Evolutionary conservation across 495 filamentous ascomycete species (phyloP), one percentile per base, ranked within the genome.

Genomic region (Penicillium atrosanguineum): DNA sequence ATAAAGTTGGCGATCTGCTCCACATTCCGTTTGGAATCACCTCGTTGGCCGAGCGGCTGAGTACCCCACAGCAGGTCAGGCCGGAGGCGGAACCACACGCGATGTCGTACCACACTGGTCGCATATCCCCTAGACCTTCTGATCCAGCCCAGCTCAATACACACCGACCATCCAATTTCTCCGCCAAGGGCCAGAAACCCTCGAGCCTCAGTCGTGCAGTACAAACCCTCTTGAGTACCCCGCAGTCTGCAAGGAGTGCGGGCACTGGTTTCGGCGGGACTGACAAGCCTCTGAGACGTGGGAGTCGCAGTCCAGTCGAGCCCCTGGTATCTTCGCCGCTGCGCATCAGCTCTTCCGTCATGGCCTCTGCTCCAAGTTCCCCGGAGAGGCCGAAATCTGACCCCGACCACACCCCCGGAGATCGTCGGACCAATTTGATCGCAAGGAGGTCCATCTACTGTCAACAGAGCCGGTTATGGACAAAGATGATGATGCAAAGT

Each of bases 71-170:
- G 23, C 41, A 46, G 41, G 47, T 59, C 59, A 55, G 46, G 46
- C 59, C 59, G 65, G 52, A 63, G 59, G 52, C 65, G 65, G 65
- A 52, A 61, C 48, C 63, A 41, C 55, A 57, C 55, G 61, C 44
- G 53, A 69, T 69, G 63, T 64, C 61, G 54, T 55, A 52, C 60
- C 61, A 61, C 53, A n/a, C 63, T 45, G 52, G 41, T 48, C 57
- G 47, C 25, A 56, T 46, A 48, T 57, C 57, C 50, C 64, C 52
- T 34, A 67, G 56, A 86, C 88, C 87, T 56, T 79, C 89, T 52
- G 86, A 89, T 18, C 11, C 39, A 34, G 73, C 89, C 42, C 86
- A 90, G 62, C 45, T 26, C 49, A 52, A 48, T 28, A 49, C 25
- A 29, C 46, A 12, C 52, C 43, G 25, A 29, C 28, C 44, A 8